Percentiles rank a stretch among this genome's conserved stretches.
These are phyloP conservation scores for Tylopilus vinaceipallidus DNA, from an alignment of 768 basidiomycete species.

Conservation along the genomic window DNA sequence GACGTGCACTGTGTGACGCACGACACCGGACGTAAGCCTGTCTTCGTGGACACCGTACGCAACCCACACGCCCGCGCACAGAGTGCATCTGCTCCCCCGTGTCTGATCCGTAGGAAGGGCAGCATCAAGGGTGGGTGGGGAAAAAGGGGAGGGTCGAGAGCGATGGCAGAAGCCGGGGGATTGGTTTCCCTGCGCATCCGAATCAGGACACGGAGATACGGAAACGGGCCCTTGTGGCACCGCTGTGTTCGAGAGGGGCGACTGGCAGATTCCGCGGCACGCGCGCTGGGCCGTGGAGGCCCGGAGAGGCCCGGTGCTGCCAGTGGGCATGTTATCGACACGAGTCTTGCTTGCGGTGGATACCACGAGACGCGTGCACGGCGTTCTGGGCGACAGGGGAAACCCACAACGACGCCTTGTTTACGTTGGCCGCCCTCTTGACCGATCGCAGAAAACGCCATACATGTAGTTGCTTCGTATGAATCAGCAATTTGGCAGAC, in stretches of 20 bases:
- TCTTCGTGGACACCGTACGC: slow-evolving; percentile 85
- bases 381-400: neutral
- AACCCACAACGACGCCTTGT: slow-evolving; percentile 61
- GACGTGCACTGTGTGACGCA: slow-evolving; percentile 28
- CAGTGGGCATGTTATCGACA: slow-evolving; percentile 66
- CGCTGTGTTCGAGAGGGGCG: slow-evolving; percentile 50
- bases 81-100: too few relatives aligned
- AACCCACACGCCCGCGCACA: slow-evolving; percentile 69
- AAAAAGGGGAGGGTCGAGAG: neutral
- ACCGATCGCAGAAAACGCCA: slow-evolving; percentile 48
- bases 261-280: slow-evolving; percentile 49
- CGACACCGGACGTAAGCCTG: slow-evolving; percentile 54
- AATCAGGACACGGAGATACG: neutral
- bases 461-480: too few relatives aligned
- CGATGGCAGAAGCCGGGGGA: too few relatives aligned
- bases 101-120: too few relatives aligned
- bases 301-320: slow-evolving; percentile 62
- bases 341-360: neutral
- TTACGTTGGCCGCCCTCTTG: slow-evolving; percentile 44
- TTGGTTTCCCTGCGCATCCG: neutral
- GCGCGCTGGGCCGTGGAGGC: slow-evolving; percentile 57
- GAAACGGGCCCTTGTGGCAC: slow-evolving; percentile 32
- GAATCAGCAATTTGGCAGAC: slow-evolving; percentile 62
- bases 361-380: slow-evolving; percentile 36
- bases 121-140: neutral